Evolutionary conservation across 495 filamentous ascomycete genomes (phyloP).

Genomic region (Tuber aestivum): DNA sequence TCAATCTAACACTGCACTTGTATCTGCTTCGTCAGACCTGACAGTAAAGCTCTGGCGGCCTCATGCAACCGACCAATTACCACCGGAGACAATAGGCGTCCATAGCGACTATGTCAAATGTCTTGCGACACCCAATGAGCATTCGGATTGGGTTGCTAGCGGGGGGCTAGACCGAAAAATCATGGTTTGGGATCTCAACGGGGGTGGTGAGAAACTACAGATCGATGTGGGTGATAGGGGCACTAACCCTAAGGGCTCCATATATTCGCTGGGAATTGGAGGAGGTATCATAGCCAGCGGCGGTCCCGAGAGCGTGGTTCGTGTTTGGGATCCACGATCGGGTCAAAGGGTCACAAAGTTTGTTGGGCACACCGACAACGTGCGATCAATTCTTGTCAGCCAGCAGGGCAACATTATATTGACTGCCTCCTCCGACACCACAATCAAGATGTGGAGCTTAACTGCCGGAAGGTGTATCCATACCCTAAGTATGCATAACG

Average conservation of each 20-base stretch:
- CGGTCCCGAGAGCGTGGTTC: constrained; percentile 86
- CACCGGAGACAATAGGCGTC: constrained; percentile 77
- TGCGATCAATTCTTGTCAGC: constrained; percentile 83
- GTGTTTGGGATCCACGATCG: constrained; percentile 85
- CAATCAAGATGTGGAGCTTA: constrained; percentile 95
- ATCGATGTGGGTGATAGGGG: constrained; percentile 74
- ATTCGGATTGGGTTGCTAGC: constrained; percentile 87
- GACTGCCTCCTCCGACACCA: constrained; percentile 93
- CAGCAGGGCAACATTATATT: constrained; percentile 82
- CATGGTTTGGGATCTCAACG: constrained; percentile 85
- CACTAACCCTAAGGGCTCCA: constrained; percentile 79
- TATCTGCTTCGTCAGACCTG: constrained; percentile 92
- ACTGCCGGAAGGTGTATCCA: constrained; percentile 93
- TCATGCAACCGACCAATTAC: constrained; percentile 58
- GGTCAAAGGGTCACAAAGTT: constrained; percentile 92
- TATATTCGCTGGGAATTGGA: constrained; percentile 78
- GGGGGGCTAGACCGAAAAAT: constrained; percentile 91
- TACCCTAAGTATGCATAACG: constrained; percentile 96
- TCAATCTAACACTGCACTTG: constrained; percentile 71
- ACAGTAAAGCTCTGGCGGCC: constrained; percentile 94
- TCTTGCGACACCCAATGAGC: constrained; percentile 64
- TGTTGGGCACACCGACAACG: constrained; percentile 94
- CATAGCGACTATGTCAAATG: constrained; percentile 96
- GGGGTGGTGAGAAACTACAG: constrained; percentile 72
- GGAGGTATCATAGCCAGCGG: constrained; percentile 76